phyloP scores from a whole-genome alignment of 2,329 filamentous ascomycete species.

The Alternaria dauci region DNA sequence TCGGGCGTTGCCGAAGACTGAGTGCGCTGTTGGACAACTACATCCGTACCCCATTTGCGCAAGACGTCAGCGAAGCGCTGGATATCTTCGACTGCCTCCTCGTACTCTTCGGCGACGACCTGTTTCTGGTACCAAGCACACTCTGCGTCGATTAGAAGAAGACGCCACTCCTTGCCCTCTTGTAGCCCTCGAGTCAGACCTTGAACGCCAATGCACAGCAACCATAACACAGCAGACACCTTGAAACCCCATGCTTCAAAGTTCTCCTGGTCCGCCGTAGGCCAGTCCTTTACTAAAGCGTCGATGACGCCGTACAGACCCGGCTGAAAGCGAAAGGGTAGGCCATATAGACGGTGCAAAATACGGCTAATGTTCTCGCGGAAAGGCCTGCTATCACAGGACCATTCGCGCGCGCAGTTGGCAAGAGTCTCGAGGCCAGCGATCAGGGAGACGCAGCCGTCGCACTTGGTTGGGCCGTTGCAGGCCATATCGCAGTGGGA shows the following conservation, averaged over 20 bases:
- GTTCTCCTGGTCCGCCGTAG: neutral
- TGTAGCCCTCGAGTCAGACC: neutral
- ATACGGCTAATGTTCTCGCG: neutral
- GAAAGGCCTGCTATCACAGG: neutral
- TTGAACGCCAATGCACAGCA: neutral
- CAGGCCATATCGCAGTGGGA: neutral
- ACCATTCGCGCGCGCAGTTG: neutral
- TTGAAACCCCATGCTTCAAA: neutral
- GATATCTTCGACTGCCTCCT: neutral
- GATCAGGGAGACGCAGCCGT: neutral
- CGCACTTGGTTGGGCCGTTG: neutral
- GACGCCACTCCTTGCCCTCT: neutral
- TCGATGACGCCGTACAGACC: neutral
- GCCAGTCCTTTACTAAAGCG: neutral
- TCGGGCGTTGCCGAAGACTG: neutral
- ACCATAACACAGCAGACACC: neutral
- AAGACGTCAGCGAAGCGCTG: neutral
- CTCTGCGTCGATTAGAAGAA: neutral
- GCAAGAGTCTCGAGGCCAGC: neutral
- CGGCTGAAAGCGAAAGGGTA: too few relatives aligned
- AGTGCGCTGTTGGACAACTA: neutral
- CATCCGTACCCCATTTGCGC: neutral
- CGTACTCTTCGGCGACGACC: neutral
- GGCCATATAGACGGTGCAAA: neutral
- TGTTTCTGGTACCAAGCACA: neutral